Evolutionary conservation across 441 rosid species (phyloP), one percentile per base, ranked within the genome.

Genomic region (Metrosideros polymorpha): DNA sequence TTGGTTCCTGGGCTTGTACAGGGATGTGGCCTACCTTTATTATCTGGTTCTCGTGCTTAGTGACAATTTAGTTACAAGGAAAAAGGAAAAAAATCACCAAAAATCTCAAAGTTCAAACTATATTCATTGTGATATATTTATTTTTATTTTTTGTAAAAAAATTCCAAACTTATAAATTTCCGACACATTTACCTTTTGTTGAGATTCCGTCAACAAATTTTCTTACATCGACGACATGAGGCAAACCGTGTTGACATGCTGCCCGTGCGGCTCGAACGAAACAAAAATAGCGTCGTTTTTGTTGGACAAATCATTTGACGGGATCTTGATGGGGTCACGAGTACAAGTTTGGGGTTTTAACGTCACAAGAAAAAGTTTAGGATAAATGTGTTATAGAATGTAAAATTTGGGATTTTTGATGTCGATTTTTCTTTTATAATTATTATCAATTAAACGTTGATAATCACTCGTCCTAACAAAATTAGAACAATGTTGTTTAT

Each of bases 231-330:
- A 66, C 7, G 6, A 22, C 3, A 39, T 6, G 35, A 8, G 7
- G 2, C 2, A 18, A 15, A 32, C 1, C 2, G 0, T 32, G 7
- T 18, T 63, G 42, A 3, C 9, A 17, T 1, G 43, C 1, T 2
- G 1, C 15, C 19, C 42, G 0, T 2, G 0, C 1, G 25, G 7
- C 12, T 17, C 18, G 8, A 63, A 32, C 4, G 1, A 63, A 63
- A 18, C 43, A 18, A 32, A 17, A 63, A 18, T 0, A 2, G 4
- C 0, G 7, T 63, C 1, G 6, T 63, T 52, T 35, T 8, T 1
- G 2, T 32, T 0, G 0, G 1, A 32, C n/a, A 63, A 2, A 32
- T 32, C 27, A 0, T 9, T 0, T 0, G 42, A 4, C 42, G 4
- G 1, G 30, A 19, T 15, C 66, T 61, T 4, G 42, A 17, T 7